Percentiles rank a stretch among this genome's conserved stretches.
phyloP scores from a whole-genome alignment of 371 early-diverging fungal genomes.

The Mucor piriformis region DNA sequence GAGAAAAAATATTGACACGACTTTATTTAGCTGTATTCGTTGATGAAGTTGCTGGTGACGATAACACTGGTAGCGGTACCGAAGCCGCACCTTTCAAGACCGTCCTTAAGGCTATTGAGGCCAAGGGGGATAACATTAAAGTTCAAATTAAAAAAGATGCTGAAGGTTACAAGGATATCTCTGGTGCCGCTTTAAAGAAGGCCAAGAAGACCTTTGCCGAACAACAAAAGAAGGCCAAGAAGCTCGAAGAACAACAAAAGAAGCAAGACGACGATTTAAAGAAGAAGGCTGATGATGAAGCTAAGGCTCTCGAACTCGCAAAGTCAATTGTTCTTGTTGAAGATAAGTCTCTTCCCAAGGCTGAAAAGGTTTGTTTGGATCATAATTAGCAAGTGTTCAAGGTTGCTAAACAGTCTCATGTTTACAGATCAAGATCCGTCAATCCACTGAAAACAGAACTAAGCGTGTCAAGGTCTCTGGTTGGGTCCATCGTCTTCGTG shows the following conservation, averaged over 20 bases:
- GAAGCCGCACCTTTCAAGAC: conserved; percentile 71
- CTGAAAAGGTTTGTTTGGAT: conserved; percentile 64
- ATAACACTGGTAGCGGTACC: conserved; percentile 70
- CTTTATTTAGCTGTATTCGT: conserved; percentile 53
- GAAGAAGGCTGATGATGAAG: conserved; percentile 73
- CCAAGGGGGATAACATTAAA: conserved; percentile 53
- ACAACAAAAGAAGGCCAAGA: conserved; percentile 71
- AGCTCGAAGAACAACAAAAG: conserved; percentile 68
- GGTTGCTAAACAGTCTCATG: not conserved
- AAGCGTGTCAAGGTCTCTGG: conserved; percentile 89
- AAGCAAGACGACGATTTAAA: conserved; percentile 72
- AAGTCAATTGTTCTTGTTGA: conserved; percentile 76
- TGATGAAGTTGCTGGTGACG: conserved; percentile 76
- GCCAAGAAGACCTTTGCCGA: conserved; percentile 81
- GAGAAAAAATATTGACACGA: not conserved
- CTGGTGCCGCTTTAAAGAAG: conserved; percentile 92
- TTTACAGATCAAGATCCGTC: conserved; percentile 79
- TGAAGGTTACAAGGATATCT: conserved; percentile 75
- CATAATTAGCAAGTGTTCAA: not conserved
- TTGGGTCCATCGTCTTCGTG: conserved; percentile 96
- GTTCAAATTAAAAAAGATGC: conserved; percentile 72
- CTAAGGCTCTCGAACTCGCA: conserved; percentile 82
- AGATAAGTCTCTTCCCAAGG: conserved; percentile 79
- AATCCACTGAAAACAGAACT: conserved; percentile 69
- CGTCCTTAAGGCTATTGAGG: conserved; percentile 66